A percentile compares a stretch with the other conserved stretches of the same genome.
Evolutionary conservation across 768 basidiomycete genomes (phyloP).

Genomic region (Gymnopilus dilepis): DNA sequence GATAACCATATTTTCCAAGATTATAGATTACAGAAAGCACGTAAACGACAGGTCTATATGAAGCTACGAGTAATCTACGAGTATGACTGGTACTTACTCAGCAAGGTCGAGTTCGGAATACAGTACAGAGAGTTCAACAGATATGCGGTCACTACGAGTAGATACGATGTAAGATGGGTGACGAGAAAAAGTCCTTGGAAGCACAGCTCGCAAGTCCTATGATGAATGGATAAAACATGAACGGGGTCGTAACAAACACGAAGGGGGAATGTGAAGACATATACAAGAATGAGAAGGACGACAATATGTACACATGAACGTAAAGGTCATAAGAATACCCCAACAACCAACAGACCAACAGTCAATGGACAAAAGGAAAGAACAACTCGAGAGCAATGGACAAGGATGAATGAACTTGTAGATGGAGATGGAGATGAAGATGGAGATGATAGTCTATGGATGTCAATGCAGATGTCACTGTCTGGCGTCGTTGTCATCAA

Average conservation of each 20-base stretch:
- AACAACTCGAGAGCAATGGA: background rate
- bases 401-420: no score
- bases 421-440: background rate
- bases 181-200: background rate
- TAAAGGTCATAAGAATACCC: slow-evolving; percentile 10
- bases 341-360: background rate
- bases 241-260: no score
- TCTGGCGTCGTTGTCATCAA: no score
- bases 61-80: no score
- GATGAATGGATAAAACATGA: no score
- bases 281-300: background rate
- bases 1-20: background rate
- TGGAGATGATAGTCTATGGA: background rate
- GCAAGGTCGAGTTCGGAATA: background rate
- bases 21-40: slow-evolving; percentile 13
- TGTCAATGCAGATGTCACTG: background rate
- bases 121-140: no score
- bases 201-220: background rate
- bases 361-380: no score
- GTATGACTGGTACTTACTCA: background rate
- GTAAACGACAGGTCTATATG: no score
- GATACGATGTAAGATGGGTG: background rate
- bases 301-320: slow-evolving; percentile 1
- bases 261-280: background rate
- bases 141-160: no score